Conservation (phyloP, 257 asterid genomes). For the Schizonepeta tenuifolia region DNA sequence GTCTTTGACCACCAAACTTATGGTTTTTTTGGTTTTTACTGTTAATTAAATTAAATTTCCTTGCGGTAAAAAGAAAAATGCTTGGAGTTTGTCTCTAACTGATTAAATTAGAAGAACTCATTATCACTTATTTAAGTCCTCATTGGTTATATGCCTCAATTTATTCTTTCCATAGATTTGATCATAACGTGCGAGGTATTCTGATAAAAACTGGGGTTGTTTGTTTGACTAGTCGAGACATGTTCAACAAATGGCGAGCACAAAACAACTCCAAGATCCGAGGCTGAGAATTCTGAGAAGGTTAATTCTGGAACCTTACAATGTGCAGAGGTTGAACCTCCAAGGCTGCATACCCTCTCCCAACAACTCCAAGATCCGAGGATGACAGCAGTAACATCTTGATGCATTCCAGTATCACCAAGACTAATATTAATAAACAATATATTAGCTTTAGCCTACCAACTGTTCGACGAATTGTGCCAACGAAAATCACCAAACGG, state of each 20-base stretch:
- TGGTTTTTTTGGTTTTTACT: no score
- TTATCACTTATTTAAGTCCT: no score
- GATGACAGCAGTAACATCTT: conserved; percentile 68
- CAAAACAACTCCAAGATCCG: no score
- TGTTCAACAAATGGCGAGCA: conserved; percentile 94
- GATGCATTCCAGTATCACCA: no score
- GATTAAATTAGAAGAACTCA: background rate
- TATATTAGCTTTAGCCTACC: no score
- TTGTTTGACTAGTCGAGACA: conserved; percentile 67
- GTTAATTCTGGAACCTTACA: conserved; percentile 90
- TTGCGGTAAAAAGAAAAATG: background rate
- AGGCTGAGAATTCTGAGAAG: conserved; percentile 88
- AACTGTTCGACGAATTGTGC: no score
- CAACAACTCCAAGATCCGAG: conserved; percentile 81
- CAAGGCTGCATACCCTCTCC: conserved; percentile 85
- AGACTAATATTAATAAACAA: no score
- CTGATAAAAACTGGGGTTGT: background rate
- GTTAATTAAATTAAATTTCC: background rate
- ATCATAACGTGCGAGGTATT: background rate
- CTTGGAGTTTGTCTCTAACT: background rate
- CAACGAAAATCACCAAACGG: no score
- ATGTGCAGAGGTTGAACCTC: conserved; percentile 80
- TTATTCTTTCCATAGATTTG: background rate
- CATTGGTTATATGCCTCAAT: background rate
- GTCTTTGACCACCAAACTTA: conserved; percentile 31